Base-by-base conservation (phyloP, 2,329 filamentous ascomycete species). In the Cordyceps javanica region DNA sequence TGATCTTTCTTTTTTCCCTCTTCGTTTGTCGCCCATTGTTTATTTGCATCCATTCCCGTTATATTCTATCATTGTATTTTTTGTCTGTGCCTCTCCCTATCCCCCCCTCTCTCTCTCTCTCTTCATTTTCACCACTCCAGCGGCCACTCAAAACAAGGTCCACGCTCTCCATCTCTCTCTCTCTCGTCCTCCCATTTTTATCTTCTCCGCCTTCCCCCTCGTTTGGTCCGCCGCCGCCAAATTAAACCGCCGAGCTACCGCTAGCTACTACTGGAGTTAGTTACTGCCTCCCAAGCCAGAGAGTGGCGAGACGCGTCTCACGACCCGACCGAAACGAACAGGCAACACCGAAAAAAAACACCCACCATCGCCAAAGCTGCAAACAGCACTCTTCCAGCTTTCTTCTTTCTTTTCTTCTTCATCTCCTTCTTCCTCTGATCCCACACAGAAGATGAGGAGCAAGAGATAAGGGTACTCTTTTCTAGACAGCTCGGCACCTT, bases 281-380 rank as follows among this genome's bases (percentile, higher is more conserved):
- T n/a, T n/a, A n/a, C n/a, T n/a, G n/a, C n/a, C n/a, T n/a, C n/a
- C n/a, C n/a, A n/a, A n/a, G n/a, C n/a, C n/a, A n/a, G n/a, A n/a
- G n/a, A n/a, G 50, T 55, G 52, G 52, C 52, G 38, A 38, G 52
- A 55, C 52, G 52, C 52, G 52, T 46, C 52, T 55, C 52, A 38
- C 52, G 32, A 46, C 13, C 52, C n/a, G n/a, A n/a, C n/a, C n/a
- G n/a, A 41, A 55, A 55, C 52, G 13, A 42, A 30, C 21, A 30
- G 30, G 21, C 41, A 26, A 38, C 19, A 23, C n/a, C 28, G 5
- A 42, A 8, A 3, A 53, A 28, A 19, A 54, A 54, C 51, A 44
- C n/a, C n/a, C n/a, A n/a, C n/a, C n/a, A n/a, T n/a, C n/a, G n/a
- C n/a, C n/a, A n/a, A n/a, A n/a, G n/a, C n/a, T n/a, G 7, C 5